Evolutionary conservation across 2,329 filamentous ascomycete genomes (phyloP), one percentile per base, ranked within the genome.

Genomic region (Penicillium sp.): DNA sequence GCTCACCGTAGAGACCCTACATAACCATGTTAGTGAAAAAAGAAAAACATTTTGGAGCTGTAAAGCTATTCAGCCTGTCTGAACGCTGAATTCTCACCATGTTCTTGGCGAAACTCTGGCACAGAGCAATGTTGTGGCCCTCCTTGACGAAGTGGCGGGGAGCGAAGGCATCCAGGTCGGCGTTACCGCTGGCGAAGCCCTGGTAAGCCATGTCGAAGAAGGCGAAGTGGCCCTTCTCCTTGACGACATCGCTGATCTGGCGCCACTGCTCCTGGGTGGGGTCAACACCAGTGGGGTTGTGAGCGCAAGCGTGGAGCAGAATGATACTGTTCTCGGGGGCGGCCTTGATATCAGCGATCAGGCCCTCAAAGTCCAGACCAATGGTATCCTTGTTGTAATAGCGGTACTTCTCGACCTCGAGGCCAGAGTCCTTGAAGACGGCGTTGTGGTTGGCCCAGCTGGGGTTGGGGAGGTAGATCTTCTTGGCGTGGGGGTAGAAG

Each of bases 131-230:
- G 76, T 92, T 87, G 83, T 97, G 93, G 72, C 94, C 94, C 82
- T 97, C 84, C 81, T 92, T 86, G 77, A 97, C 88, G 78, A 99
- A 99, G 85, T 97, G 85, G 70, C 95, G 89, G 69, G 98, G 86
- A 63, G 95, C 92, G 77, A 94, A 98, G 66, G 95, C 95, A 77
- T 99, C 94, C 80, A 89, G 89, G 84, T 96, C 87, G 67, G 91
- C 95, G 81, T 96, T 87, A 70, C 94, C 94, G 67, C 90, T 95
- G 71, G 94, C 94, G 75, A 99, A 98, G 72, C 94, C 94, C 83
- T 99, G 94, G 85, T 99, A 99, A 67, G 94, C 94, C 93, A 97
- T 97, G 80, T 98, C 94, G 83, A 98, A 99, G 87, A 99, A 97
- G 72, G 92, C 89, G 78, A 90, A 96, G 85, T 98, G 94, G 54